Base-by-base conservation (phyloP, 2,329 filamentous ascomycete species). In the Plectosphaerella cucumerina region DNA sequence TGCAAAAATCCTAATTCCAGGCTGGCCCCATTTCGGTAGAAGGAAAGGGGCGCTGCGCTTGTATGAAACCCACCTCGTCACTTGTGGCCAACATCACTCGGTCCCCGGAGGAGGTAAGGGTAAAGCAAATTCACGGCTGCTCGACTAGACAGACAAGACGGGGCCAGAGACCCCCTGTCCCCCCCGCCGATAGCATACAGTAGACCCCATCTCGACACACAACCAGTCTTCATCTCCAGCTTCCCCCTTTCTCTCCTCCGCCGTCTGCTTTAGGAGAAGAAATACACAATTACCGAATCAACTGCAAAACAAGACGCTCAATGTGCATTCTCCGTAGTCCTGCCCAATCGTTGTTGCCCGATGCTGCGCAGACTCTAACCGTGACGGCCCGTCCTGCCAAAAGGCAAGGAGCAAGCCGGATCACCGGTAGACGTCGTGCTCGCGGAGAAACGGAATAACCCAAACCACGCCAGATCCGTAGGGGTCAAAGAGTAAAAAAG, bases 401-500 rank as follows among this genome's bases (percentile, higher is more conserved):
- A n/a, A 37, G 35, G 8, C 26, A 23, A 47, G 20, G 4, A 21
- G n/a, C 18, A 26, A 11, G 12, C 26, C 9, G 26, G 8, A 9
- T 31, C 8, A 11, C 26, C 26, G 26, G 26, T 11, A 31, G 8
- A 31, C 8, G 26, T 11, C 9, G 26, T 20, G n/a, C 4, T 42
- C 39, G n/a, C 20, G 39, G n/a, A 42, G 18, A 37, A 42, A 17
- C 39, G n/a, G n/a, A 42, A 37, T 39, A 47, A 47, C 45, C 45
- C 45, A 47, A 47, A 18, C 45, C 33, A 23, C 45, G 45, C 45
- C 45, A 37, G 45, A 47, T 23, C 35, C 45, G 20, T 22, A 45
- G 20, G 43, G 10, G 20, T 21, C 12, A n/a, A 45, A 26, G 31
- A 45, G 31, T 14, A 45, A 18, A 18, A 42, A 42, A 37, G 17